phyloP scores from a whole-genome alignment of 495 filamentous ascomycete species.

The Trichocladium antarcticum region DNA sequence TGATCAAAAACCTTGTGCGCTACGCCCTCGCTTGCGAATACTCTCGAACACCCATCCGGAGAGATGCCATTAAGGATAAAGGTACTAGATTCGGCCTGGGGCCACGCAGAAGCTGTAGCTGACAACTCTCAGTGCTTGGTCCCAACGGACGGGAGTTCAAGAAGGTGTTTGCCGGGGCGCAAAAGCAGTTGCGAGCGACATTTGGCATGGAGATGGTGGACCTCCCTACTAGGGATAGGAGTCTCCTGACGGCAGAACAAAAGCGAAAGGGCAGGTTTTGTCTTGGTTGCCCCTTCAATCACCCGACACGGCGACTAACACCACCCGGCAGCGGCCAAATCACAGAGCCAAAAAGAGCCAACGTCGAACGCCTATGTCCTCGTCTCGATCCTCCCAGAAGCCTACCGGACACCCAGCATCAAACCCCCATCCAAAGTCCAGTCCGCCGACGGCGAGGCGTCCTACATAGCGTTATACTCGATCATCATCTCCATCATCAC shows the following conservation, averaged over 20 bases:
- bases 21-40: conserved; percentile 83
- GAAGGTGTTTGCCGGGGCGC: conserved; percentile 55
- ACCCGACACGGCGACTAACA: neutral
- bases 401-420: conserved; percentile 53
- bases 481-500: conserved; percentile 67
- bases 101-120: neutral
- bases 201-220: conserved; percentile 87
- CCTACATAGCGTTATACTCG: conserved; percentile 70
- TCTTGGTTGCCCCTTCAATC: neutral
- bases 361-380: conserved; percentile 66
- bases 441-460: conserved; percentile 52
- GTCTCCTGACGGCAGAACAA: conserved; percentile 67
- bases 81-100: conserved; percentile 24
- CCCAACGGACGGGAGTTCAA: conserved; percentile 52
- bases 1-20: conserved; percentile 85
- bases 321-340: conserved; percentile 29
- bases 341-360: conserved; percentile 31
- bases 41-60: conserved; percentile 61
- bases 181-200: conserved; percentile 47
- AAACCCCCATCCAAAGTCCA: conserved; percentile 57
- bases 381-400: conserved; percentile 52
- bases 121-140: conserved; percentile 37
- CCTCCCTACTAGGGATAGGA: conserved; percentile 71
- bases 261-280: conserved; percentile 41
- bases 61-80: conserved; percentile 70